These are phyloP conservation scores for Entelexis paramagnoliae DNA, from an alignment of 1,139 yeast species.

Conservation along the genomic window DNA sequence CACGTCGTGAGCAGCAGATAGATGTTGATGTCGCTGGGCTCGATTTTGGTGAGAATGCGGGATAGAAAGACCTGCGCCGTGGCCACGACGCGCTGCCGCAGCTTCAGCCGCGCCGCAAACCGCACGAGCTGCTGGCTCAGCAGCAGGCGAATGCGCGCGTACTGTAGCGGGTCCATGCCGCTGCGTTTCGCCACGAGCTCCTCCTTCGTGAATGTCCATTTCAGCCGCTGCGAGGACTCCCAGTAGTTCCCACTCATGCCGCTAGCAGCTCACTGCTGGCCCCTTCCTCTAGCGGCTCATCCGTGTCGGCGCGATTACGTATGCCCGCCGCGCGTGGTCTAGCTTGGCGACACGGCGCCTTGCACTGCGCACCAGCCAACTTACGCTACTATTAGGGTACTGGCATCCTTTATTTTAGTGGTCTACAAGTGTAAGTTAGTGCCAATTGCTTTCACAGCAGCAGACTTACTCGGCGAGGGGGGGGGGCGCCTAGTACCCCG, in stretches of 20 bases:
- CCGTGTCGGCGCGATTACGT: slow-evolving; percentile 1
- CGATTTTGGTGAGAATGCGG: slow-evolving; percentile 61
- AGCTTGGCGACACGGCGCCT: no score
- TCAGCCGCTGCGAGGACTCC: slow-evolving; percentile 52
- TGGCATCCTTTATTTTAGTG: no score
- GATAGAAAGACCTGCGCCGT: slow-evolving; percentile 79
- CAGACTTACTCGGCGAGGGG: no score
- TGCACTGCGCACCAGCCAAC: no score
- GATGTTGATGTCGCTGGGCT: slow-evolving; percentile 69
- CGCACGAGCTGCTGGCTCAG: slow-evolving; percentile 47
- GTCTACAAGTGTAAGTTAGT: no score
- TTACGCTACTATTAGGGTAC: no score
- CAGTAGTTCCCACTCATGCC: slow-evolving; percentile 42
- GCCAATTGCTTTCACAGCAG: no score
- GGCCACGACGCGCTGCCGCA: slow-evolving; percentile 75
- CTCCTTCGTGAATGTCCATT: slow-evolving; percentile 52
- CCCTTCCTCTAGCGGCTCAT: neutral
- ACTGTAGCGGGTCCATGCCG: slow-evolving; percentile 28
- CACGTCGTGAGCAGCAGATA: slow-evolving; percentile 77
- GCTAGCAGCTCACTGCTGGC: no score
- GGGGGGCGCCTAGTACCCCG: no score
- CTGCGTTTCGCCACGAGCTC: slow-evolving; percentile 36
- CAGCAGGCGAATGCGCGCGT: slow-evolving; percentile 37
- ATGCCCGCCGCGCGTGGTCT: neutral
- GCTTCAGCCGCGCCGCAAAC: slow-evolving; percentile 64